Percentiles rank a stretch among this genome's conserved stretches.
These are phyloP conservation scores for Sideroxylon spinosum DNA, from an alignment of 179 eudicot genomes.

Conservation along the genomic window DNA sequence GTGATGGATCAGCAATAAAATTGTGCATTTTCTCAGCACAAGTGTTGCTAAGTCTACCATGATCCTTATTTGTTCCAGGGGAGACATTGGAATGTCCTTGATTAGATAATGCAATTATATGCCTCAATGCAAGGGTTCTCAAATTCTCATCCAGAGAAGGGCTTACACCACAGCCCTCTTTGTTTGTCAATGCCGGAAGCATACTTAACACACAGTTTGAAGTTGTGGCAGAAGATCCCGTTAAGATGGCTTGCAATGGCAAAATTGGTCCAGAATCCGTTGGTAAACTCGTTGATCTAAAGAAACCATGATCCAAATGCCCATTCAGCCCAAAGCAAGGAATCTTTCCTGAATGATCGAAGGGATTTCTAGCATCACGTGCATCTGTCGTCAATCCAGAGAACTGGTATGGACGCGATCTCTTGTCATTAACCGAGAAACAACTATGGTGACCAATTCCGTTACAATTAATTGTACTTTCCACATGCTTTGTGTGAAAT, in stretches of 20 bases:
- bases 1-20: constrained; percentile 22
- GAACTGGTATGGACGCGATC: constrained; percentile 19
- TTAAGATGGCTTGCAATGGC: constrained; percentile 22
- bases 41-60: constrained; percentile 14
- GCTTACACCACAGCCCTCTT: constrained; percentile 23
- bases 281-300: constrained; percentile 16
- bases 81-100: constrained; percentile 24
- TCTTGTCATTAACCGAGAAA: constrained; percentile 21
- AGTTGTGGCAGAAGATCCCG: constrained; percentile 27
- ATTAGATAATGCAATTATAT: constrained; percentile 18
- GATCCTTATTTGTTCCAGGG: constrained; percentile 21
- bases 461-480: constrained; percentile 23
- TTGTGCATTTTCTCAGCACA: constrained; percentile 15
- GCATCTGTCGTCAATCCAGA: constrained; percentile 23
- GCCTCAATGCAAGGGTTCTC: constrained; percentile 28
- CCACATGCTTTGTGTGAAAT: constrained; percentile 28
- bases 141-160: constrained; percentile 34
- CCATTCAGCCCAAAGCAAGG: constrained; percentile 20
- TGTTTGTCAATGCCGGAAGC: constrained; percentile 24
- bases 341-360: constrained; percentile 21
- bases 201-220: constrained; percentile 19
- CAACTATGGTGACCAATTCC: constrained; percentile 24
- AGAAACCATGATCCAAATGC: constrained; percentile 16
- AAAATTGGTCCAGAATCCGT: constrained; percentile 23
- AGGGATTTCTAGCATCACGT: constrained; percentile 21